Conservation (phyloP, 2,329 filamentous ascomycete species). For the Botryotinia narcissicola region DNA sequence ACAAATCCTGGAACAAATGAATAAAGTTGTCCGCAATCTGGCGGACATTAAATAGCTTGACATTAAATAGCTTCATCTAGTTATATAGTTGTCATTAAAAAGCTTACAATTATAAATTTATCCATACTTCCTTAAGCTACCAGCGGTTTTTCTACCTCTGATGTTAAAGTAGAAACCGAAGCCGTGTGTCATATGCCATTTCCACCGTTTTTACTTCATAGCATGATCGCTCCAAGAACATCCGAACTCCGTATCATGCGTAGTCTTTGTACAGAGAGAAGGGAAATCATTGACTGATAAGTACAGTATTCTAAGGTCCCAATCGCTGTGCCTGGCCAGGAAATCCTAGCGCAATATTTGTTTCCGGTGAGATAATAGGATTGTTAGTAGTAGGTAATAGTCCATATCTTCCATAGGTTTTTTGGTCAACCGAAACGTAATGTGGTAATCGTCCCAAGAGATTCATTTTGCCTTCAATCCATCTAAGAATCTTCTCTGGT, state of each 20-base stretch:
- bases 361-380: slow-evolving; percentile 41
- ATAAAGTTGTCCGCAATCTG: neutral
- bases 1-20: neutral
- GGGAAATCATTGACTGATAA: neutral
- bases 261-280: slow-evolving; percentile 16
- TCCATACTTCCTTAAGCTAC: slow-evolving; percentile 2
- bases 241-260: slow-evolving; percentile 17
- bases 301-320: slow-evolving; percentile 53
- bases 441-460: slow-evolving; percentile 80
- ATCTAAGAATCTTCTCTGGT: slow-evolving; percentile 82
- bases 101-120: slow-evolving; percentile 7
- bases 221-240: slow-evolving; percentile 5
- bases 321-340: slow-evolving; percentile 61
- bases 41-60: neutral
- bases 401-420: slow-evolving; percentile 90
- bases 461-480: slow-evolving; percentile 85
- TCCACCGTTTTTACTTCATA: slow-evolving; percentile 11
- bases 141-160: neutral
- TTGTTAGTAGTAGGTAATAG: slow-evolving; percentile 64
- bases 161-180: slow-evolving; percentile 1
- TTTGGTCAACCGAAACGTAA: slow-evolving; percentile 93
- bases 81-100: slow-evolving; percentile 17
- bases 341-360: slow-evolving; percentile 53
- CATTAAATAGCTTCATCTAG: neutral
- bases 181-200: slow-evolving; percentile 10